Conservation (phyloP, 1,284 basidiomycete species). For the Cryptococcus floricola region DNA sequence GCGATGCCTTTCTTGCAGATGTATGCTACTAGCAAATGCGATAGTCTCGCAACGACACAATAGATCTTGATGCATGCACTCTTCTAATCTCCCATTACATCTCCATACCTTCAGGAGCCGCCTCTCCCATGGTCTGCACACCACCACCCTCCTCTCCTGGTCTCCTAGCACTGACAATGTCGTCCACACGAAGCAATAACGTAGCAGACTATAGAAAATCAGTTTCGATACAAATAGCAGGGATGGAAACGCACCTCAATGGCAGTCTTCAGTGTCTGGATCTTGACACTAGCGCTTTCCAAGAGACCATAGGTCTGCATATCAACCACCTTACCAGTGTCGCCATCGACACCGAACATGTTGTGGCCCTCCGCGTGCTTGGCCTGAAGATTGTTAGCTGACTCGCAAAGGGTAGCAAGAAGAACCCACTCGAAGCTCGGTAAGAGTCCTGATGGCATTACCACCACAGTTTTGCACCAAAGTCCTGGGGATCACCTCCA, state of each 20-base stretch:
- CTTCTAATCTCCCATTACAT: too few relatives aligned
- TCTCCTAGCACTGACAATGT: conserved; percentile 78
- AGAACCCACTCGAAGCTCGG: conserved; percentile 71
- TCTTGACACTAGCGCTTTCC: conserved; percentile 95
- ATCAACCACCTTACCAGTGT: conserved; percentile 89
- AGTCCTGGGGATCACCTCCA: conserved; percentile 96
- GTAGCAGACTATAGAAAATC: conserved; percentile 63
- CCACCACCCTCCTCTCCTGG: conserved; percentile 40
- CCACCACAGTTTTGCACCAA: conserved; percentile 94
- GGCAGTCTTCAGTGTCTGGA: conserved; percentile 96
- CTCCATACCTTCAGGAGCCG: conserved; percentile 36
- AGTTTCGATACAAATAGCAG: background rate
- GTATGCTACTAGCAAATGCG: too few relatives aligned
- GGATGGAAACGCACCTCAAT: conserved; percentile 63
- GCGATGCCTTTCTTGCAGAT: too few relatives aligned
- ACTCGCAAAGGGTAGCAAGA: background rate
- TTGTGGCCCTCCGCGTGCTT: conserved; percentile 90
- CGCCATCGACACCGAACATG: conserved; percentile 90
- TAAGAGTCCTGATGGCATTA: conserved; percentile 87
- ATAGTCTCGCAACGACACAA: too few relatives aligned
- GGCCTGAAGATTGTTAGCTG: conserved; percentile 56
- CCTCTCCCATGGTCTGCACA: conserved; percentile 48
- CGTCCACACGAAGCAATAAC: conserved; percentile 87
- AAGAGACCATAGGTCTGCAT: conserved; percentile 93
- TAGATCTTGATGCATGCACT: too few relatives aligned